phyloP scores from a whole-genome alignment of 2,329 filamentous ascomycete species.

The Phialocephala subalpina region DNA sequence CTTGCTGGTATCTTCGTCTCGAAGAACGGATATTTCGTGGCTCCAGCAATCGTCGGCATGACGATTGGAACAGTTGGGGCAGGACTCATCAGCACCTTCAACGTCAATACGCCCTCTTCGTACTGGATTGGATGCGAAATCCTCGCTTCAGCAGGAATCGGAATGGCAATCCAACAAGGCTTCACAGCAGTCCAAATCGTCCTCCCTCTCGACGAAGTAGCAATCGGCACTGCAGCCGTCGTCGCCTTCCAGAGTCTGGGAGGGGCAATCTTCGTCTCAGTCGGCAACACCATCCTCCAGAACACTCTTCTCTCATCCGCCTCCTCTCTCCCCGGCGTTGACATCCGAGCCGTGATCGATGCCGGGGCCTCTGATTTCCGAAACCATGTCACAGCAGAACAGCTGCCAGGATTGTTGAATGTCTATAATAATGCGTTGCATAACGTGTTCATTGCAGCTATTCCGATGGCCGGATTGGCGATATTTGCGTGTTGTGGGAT shows the following conservation, averaged over 20 bases:
- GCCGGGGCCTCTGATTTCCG: conserved; percentile 55
- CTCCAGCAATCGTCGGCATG: conserved; percentile 33
- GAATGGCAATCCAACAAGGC: conserved; percentile 41
- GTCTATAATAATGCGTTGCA: conserved; percentile 63
- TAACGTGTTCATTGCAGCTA: conserved; percentile 60
- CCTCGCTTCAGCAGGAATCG: conserved; percentile 37
- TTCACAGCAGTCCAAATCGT: conserved; percentile 41
- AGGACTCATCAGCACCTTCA: conserved; percentile 46
- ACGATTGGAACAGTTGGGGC: conserved; percentile 30
- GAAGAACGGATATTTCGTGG: conserved; percentile 44
- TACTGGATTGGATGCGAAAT: conserved; percentile 57
- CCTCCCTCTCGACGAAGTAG: conserved; percentile 47
- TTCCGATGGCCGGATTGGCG: conserved; percentile 56
- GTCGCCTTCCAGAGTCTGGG: conserved; percentile 53
- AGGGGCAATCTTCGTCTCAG: conserved; percentile 56
- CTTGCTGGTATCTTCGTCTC: conserved; percentile 42
- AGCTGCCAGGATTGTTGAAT: conserved; percentile 52
- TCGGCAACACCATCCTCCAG: conserved; percentile 53
- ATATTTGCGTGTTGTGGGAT: conserved; percentile 57
- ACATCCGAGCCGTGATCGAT: conserved; percentile 38
- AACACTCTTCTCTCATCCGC: conserved; percentile 42
- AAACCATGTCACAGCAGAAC: conserved; percentile 49
- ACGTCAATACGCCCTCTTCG: conserved; percentile 45
- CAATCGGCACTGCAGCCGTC: conserved; percentile 52
- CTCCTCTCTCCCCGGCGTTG: conserved; percentile 34